These are phyloP conservation scores for Neoarthrinium moseri DNA, from an alignment of 2,329 filamentous ascomycete genomes.

Conservation along the genomic window DNA sequence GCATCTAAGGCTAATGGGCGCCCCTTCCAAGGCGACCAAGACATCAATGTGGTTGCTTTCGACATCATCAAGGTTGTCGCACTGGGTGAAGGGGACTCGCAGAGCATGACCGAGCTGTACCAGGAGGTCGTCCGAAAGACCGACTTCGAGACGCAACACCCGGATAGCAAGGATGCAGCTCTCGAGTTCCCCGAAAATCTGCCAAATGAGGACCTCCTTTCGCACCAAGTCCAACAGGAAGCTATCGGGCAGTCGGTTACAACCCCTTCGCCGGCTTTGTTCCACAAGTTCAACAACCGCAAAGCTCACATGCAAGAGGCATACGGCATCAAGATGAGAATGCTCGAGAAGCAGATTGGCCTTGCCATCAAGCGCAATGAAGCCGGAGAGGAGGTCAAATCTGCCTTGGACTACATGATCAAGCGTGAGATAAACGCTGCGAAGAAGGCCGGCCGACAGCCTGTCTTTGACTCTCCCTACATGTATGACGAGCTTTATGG, in stretches of 20 bases:
- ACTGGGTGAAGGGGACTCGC: slow-evolving; percentile 20
- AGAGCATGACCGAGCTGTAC: slow-evolving; percentile 13
- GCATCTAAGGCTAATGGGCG: slow-evolving; percentile 20
- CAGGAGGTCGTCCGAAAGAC: slow-evolving; percentile 4
- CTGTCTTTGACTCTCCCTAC: slow-evolving; percentile 12
- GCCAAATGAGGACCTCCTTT: slow-evolving; percentile 6
- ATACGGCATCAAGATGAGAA: slow-evolving; percentile 9
- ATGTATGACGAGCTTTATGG: slow-evolving; percentile 13
- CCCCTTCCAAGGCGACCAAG: slow-evolving; percentile 27
- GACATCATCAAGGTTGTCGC: slow-evolving; percentile 32
- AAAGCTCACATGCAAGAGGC: slow-evolving; percentile 10
- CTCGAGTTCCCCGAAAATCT: slow-evolving; percentile 10
- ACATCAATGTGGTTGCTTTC: slow-evolving; percentile 28
- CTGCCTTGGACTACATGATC: slow-evolving; percentile 15
- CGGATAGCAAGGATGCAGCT: neutral
- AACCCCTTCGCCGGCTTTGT: slow-evolving; percentile 9
- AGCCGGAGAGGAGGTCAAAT: slow-evolving; percentile 11
- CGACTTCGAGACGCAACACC: neutral
- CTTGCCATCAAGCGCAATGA: slow-evolving; percentile 11
- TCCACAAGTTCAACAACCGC: slow-evolving; percentile 11
- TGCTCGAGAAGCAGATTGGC: slow-evolving; percentile 12
- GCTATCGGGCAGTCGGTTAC: slow-evolving; percentile 8
- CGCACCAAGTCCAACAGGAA: slow-evolving; percentile 10
- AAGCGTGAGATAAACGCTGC: slow-evolving; percentile 13
- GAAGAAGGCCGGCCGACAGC: slow-evolving; percentile 11